Conservation (phyloP, 23 red algal species). For the Gracilaria caudata region DNA sequence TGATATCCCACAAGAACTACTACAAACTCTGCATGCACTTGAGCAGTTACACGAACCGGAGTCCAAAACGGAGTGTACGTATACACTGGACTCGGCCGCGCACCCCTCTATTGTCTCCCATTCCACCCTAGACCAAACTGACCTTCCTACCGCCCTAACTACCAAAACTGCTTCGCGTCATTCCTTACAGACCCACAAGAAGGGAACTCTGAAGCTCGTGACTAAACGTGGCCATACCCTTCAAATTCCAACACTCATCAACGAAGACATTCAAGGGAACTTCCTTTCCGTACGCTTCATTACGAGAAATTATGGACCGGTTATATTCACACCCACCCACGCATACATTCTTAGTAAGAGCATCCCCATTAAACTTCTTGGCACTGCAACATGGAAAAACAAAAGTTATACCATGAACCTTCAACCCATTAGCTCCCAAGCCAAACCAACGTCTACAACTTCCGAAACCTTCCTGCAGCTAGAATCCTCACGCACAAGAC, state of each 20-base stretch:
- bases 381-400: not conserved
- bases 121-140: not conserved
- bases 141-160: not conserved
- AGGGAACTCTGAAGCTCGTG: conserved; percentile 2
- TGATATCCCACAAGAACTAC: not conserved
- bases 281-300: not conserved
- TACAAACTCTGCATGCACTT: not conserved
- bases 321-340: not conserved
- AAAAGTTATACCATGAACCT: not conserved
- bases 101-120: not conserved
- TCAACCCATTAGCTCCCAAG: not conserved
- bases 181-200: not conserved
- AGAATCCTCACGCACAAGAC: too few species aligned
- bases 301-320: not conserved
- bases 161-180: not conserved
- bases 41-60: not conserved
- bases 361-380: not conserved
- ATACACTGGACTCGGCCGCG: not conserved
- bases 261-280: not conserved
- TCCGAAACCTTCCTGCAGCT: too few species aligned
- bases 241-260: not conserved
- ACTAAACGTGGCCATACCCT: not conserved
- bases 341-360: not conserved
- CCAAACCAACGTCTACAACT: not conserved
- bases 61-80: not conserved